Conservation (phyloP, 2,329 filamentous ascomycete genomes). For the Xenosphaeropsis pyriputrescens region DNA sequence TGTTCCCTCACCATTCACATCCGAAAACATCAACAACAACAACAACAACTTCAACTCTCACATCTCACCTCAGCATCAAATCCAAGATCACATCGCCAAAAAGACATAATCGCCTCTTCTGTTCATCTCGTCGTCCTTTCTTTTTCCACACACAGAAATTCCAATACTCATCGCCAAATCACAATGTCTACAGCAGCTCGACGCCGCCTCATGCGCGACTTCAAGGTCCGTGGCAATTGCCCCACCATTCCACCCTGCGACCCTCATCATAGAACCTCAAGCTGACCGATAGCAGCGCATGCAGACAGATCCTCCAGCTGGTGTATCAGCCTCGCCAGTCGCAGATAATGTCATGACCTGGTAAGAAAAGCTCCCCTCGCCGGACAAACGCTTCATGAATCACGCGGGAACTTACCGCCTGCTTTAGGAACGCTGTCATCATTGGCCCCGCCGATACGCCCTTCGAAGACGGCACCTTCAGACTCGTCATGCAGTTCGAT, state of each 20-base stretch:
- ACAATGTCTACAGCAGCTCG: conserved; percentile 86
- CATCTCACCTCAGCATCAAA: too few species aligned
- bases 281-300: conserved; percentile 52
- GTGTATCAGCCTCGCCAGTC: conserved; percentile 89
- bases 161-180: not conserved
- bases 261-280: too few species aligned
- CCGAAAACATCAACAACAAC: too few species aligned
- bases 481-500: conserved; percentile 97
- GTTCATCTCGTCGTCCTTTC: too few species aligned
- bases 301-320: conserved; percentile 96
- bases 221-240: conserved; percentile 57
- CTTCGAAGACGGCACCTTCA: conserved; percentile 95
- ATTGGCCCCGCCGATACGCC: conserved; percentile 94
- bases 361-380: conserved; percentile 27
- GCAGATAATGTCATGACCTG: conserved; percentile 97
- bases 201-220: conserved; percentile 95
- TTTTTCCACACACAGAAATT: too few species aligned
- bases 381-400: conserved; percentile 4
- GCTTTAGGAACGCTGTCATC: conserved; percentile 84
- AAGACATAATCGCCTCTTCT: too few species aligned
- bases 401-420: conserved; percentile 9
- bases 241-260: not conserved
- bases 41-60: too few species aligned
- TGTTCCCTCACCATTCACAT: too few species aligned
- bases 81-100: too few species aligned